These are phyloP conservation scores for Blastocrithidia nonstop DNA, from an alignment of 208 protist genomes.

Conservation along the genomic window DNA sequence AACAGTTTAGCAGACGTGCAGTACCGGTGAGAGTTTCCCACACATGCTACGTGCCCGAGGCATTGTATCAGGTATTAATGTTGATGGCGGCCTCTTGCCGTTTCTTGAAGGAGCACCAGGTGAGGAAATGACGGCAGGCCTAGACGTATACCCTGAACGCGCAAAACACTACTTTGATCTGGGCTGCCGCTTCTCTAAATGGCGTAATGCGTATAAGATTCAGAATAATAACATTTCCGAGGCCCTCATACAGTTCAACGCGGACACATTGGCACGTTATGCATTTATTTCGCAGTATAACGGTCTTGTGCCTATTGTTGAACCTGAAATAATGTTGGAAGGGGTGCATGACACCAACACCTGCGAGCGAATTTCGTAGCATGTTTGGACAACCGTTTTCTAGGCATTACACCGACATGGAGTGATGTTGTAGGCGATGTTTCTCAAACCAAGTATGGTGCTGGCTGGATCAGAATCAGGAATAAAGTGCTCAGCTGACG, in stretches of 20 bases:
- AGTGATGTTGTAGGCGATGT: constrained; percentile 87
- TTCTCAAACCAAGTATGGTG: constrained; percentile 98
- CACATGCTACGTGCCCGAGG: constrained; percentile 65
- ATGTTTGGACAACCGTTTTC: constrained; percentile 62
- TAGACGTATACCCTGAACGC: constrained; percentile 86
- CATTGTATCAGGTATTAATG: constrained; percentile 92
- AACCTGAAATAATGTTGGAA: constrained; percentile 94
- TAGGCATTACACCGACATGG: constrained; percentile 85
- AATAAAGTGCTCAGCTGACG: constrained; percentile 38
- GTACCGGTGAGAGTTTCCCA: constrained; percentile 74
- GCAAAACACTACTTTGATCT: constrained; percentile 87
- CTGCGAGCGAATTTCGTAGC: constrained; percentile 72
- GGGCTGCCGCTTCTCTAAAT: constrained; percentile 96
- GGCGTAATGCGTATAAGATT: constrained; percentile 91
- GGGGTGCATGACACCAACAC: constrained; percentile 87
- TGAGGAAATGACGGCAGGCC: constrained; percentile 90
- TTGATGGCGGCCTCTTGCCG: constrained; percentile 77
- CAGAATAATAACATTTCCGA: constrained; percentile 82
- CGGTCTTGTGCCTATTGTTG: constrained; percentile 95
- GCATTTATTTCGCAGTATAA: constrained; percentile 90
- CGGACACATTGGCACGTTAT: constrained; percentile 88
- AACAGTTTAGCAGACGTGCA: constrained; percentile 87
- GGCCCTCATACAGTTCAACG: constrained; percentile 84
- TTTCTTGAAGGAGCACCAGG: constrained; percentile 70
- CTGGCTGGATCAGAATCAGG: constrained; percentile 70